phyloP scores from a whole-genome alignment of 2,329 filamentous ascomycete genomes.

The Coniosporium tulheliwenetii region DNA sequence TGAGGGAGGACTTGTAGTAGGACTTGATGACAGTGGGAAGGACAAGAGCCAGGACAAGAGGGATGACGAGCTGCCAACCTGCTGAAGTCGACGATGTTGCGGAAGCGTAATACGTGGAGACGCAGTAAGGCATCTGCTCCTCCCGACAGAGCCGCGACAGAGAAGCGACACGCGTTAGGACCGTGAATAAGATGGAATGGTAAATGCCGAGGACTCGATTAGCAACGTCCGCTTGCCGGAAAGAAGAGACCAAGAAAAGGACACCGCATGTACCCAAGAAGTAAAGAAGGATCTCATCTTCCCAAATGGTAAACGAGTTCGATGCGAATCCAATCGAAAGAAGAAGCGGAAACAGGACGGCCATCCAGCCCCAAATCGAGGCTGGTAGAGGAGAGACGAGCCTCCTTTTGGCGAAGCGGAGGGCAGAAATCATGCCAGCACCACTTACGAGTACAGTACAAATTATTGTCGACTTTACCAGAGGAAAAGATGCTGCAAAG shows the following conservation, averaged over 20 bases:
- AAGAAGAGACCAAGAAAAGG: constrained; percentile 55
- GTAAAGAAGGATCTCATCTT: constrained; percentile 86
- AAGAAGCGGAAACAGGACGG: constrained; percentile 63
- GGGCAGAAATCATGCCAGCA: constrained; percentile 22
- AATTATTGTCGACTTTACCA: constrained; percentile 24
- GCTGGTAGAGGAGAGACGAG: constrained; percentile 45
- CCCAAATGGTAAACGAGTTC: constrained; percentile 98
- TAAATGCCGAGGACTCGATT: constrained; percentile 67
- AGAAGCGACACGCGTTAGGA: constrained; percentile 65
- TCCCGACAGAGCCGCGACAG: constrained; percentile 88
- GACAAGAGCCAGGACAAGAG: constrained; percentile 54
- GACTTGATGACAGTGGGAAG: constrained; percentile 64
- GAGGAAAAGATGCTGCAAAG: constrained; percentile 17
- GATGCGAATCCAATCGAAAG: constrained; percentile 91
- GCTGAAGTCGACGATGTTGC: constrained; percentile 84
- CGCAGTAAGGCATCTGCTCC: constrained; percentile 96
- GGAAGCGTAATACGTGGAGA: constrained; percentile 89
- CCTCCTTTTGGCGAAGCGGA: constrained; percentile 23
- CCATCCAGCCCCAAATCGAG: constrained; percentile 81
- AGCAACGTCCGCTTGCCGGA: constrained; percentile 49
- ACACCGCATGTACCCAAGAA: constrained; percentile 80
- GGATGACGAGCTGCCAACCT: constrained; percentile 72
- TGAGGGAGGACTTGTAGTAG: constrained; percentile 68
- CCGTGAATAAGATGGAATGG: constrained; percentile 70
- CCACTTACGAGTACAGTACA: constrained; percentile 22